A percentile compares a stretch with the other conserved stretches of the same genome.
Conservation (phyloP, 1,139 yeast genomes). For the Yamadazyma songkhlaensis region DNA sequence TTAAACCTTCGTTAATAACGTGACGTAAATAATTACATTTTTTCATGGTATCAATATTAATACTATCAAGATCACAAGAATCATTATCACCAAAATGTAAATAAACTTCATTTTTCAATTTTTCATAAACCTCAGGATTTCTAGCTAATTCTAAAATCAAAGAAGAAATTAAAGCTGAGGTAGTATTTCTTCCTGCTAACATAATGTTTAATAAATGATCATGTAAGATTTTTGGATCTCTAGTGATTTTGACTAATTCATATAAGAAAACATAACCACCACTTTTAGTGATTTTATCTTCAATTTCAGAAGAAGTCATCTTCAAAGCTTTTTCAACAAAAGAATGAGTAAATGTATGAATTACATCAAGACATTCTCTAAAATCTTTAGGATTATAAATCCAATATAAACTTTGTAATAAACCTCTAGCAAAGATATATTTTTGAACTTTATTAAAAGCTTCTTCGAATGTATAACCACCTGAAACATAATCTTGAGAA, state of each 20-base stretch:
- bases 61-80: slow-evolving; percentile 13
- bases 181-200: slow-evolving; percentile 53
- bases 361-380: slow-evolving; percentile 21
- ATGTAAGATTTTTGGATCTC: slow-evolving; percentile 43
- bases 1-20: slow-evolving; percentile 47
- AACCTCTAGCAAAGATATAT: slow-evolving; percentile 30
- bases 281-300: slow-evolving; percentile 16
- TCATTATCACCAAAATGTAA: slow-evolving; percentile 25
- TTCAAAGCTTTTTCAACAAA: slow-evolving; percentile 25
- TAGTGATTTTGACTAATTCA: slow-evolving; percentile 44
- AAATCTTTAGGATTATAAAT: slow-evolving; percentile 30
- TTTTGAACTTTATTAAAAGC: slow-evolving; percentile 35
- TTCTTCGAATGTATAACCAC: slow-evolving; percentile 27
- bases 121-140: slow-evolving; percentile 34
- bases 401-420: slow-evolving; percentile 32
- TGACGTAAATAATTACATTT: slow-evolving; percentile 47
- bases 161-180: slow-evolving; percentile 47
- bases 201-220: slow-evolving; percentile 48
- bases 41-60: slow-evolving; percentile 46
- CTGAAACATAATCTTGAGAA: slow-evolving; percentile 21
- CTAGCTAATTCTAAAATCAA: slow-evolving; percentile 40
- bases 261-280: slow-evolving; percentile 45
- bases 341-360: slow-evolving; percentile 26
- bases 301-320: slow-evolving; percentile 26
- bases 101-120: slow-evolving; percentile 32